These are phyloP conservation scores for Malassezia restricta DNA, from an alignment of 1,284 basidiomycete species.

Conservation along the genomic window DNA sequence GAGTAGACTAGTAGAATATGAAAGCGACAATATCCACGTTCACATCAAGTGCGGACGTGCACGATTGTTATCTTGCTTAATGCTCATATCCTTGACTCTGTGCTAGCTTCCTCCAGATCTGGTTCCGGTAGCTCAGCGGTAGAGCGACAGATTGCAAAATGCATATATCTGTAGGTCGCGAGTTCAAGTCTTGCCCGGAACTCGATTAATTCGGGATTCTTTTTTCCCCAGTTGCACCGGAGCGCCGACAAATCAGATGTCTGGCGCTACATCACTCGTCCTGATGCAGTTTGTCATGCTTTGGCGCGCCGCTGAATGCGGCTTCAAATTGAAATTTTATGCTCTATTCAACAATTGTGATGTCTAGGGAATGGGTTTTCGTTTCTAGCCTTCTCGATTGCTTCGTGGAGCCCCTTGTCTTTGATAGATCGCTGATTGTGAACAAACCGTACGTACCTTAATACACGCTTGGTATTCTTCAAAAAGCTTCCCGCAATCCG, in stretches of 20 bases:
- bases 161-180: slow-evolving; percentile 17
- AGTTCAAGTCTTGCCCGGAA: slow-evolving; percentile 20
- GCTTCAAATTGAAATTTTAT: no score
- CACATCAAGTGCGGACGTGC: no score
- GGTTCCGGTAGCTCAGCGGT: slow-evolving; percentile 20
- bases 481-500: slow-evolving; percentile 70
- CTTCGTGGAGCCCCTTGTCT: slow-evolving; percentile 61
- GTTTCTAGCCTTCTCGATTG: slow-evolving; percentile 62
- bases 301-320: no score
- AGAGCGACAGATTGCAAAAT: slow-evolving; percentile 19
- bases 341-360: slow-evolving; percentile 1
- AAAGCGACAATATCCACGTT: no score
- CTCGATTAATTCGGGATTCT: slow-evolving; percentile 14
- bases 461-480: slow-evolving; percentile 65
- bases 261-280: no score
- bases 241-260: neutral
- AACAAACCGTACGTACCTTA: slow-evolving; percentile 50
- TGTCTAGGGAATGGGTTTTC: slow-evolving; percentile 44
- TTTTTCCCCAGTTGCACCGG: neutral
- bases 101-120: neutral
- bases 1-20: no score
- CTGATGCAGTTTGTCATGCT: no score
- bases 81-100: neutral
- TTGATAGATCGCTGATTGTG: slow-evolving; percentile 63
- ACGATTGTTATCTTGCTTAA: no score